phyloP scores from a whole-genome alignment of 495 filamentous ascomycete genomes.

The Cudoniella acicularis region DNA sequence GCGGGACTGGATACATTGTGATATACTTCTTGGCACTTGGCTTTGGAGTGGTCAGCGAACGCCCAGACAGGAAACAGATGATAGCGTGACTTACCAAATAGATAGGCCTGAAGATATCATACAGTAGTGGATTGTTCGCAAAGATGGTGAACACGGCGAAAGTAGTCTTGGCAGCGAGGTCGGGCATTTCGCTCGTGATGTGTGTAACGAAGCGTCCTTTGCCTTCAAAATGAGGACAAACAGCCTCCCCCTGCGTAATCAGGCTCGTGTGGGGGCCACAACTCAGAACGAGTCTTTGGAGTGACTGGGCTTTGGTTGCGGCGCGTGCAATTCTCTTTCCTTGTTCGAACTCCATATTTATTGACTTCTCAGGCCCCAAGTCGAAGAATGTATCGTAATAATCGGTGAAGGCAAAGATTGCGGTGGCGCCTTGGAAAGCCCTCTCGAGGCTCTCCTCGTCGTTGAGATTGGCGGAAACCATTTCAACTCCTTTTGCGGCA shows the following conservation, averaged over 20 bases:
- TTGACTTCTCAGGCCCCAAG: slow-evolving; percentile 23
- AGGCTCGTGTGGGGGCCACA: slow-evolving; percentile 22
- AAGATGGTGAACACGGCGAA: slow-evolving; percentile 18
- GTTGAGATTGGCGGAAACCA: slow-evolving; percentile 44
- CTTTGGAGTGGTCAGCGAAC: not conserved
- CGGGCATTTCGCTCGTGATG: slow-evolving; percentile 24
- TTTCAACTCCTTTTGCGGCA: slow-evolving; percentile 39
- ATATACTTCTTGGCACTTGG: not conserved
- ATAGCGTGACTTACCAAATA: not conserved
- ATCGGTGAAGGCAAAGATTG: slow-evolving; percentile 28
- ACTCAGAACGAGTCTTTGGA: slow-evolving; percentile 29
- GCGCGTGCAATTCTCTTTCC: slow-evolving; percentile 29
- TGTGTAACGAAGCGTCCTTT: slow-evolving; percentile 27
- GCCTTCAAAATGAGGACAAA: slow-evolving; percentile 29
- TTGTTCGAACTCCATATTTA: slow-evolving; percentile 19
- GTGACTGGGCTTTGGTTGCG: slow-evolving; percentile 21
- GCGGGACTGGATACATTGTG: not conserved
- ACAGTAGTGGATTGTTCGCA: not conserved
- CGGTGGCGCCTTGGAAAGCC: slow-evolving; percentile 27
- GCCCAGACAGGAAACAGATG: not conserved
- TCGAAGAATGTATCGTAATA: slow-evolving; percentile 7
- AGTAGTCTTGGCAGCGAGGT: slow-evolving; percentile 29
- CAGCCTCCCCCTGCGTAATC: slow-evolving; percentile 18
- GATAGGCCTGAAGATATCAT: slow-evolving; percentile 1
- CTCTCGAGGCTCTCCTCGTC: slow-evolving; percentile 27